Evolutionary conservation across 441 rosid genomes (phyloP).

Genomic region (Gossypium davidsonii): DNA sequence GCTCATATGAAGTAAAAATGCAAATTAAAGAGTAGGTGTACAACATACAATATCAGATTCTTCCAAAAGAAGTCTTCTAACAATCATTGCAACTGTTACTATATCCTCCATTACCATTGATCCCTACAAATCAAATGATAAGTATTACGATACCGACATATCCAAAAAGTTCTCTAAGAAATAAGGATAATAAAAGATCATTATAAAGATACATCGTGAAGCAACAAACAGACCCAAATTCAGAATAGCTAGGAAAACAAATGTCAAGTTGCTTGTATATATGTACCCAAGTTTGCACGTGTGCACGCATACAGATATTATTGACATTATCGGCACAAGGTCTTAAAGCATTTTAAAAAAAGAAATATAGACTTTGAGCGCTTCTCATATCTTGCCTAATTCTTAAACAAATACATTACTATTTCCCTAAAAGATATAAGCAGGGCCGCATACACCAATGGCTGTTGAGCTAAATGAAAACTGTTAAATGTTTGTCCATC

Average conservation of each 20-base stretch:
- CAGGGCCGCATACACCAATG: background rate
- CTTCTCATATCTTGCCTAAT: background rate
- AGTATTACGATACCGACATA: conserved; percentile 9
- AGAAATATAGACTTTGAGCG: background rate
- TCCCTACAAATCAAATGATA: conserved; percentile 41
- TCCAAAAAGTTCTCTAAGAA: background rate
- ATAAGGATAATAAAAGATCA: background rate
- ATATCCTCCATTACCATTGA: conserved; percentile 67
- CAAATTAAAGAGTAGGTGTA: conserved; percentile 4
- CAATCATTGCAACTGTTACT: conserved; percentile 75
- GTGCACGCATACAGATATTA: background rate
- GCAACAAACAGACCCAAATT: background rate
- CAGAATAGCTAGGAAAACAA: background rate
- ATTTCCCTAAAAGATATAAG: background rate
- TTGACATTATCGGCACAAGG: background rate
- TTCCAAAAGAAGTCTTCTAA: conserved; percentile 84
- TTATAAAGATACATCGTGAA: background rate
- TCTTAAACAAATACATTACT: background rate
- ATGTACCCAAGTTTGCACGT: background rate
- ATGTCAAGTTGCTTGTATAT: background rate
- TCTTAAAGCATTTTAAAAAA: background rate
- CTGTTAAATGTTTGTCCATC: background rate
- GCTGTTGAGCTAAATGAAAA: background rate
- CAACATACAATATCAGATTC: conserved; percentile 76
- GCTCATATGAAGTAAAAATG: background rate